Evolutionary conservation across 805 yeast species (phyloP).

Genomic region (Debaryomyces prosopidis): DNA sequence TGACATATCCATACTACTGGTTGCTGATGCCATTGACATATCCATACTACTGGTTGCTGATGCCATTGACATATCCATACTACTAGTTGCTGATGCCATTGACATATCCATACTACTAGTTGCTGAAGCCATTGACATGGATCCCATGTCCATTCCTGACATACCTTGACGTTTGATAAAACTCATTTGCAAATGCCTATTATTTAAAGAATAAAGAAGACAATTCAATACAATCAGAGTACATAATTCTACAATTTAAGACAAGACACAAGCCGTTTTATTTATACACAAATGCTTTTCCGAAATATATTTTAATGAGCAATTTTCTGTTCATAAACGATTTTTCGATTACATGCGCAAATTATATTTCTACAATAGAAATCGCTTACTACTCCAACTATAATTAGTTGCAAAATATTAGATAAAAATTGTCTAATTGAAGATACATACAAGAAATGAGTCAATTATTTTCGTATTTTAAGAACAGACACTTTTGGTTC

Average conservation of each 20-base stretch:
- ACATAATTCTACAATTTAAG: no score
- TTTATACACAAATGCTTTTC: no score
- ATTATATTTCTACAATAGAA: neutral
- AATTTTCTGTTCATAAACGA: neutral
- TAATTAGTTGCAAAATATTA: no score
- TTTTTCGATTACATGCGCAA: neutral
- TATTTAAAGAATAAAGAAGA: no score
- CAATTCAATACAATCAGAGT: no score
- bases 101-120: conserved; percentile 8
- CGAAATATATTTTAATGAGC: neutral
- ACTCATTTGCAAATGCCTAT: neutral
- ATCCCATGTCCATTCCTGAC: conserved; percentile 9
- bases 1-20: conserved; percentile 5
- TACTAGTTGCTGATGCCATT: neutral
- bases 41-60: conserved; percentile 8
- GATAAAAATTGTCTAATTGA: no score
- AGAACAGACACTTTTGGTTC: conserved; percentile 21
- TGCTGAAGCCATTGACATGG: conserved; percentile 6
- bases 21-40: conserved; percentile 5
- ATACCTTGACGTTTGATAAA: neutral
- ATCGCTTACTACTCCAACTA: no score
- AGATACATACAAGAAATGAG: no score
- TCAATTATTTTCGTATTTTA: conserved; percentile 6
- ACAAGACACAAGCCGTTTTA: no score
- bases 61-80: neutral